Base-by-base conservation (phyloP, 345 rosid species). In the Tarenaya hassleriana region DNA sequence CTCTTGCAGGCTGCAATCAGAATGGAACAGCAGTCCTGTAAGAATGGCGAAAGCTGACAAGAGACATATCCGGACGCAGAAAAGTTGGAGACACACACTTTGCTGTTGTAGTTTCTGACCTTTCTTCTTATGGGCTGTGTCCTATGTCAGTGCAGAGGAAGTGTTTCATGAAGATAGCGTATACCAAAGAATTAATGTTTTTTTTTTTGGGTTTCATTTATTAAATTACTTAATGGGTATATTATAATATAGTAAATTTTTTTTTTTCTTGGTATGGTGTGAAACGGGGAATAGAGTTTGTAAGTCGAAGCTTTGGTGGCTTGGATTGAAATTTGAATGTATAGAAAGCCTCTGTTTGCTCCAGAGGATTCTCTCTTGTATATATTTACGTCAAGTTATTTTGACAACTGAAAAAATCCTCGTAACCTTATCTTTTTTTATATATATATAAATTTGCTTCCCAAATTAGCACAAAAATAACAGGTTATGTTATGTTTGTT, bases 21-120 rank as follows among this genome's bases (percentile, higher is more conserved):
- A 92, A 62, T 92, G 98, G 96, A 83, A 81, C 41, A 74, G 84
- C 69, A 92, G 98, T 68, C 98, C 96, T 0, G 85, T 81, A 41
- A 79, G 95, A 66, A 88, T 92, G 95, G 79, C 75, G 0, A 83
- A 81, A 75, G 86, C 84, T 7, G 86, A 81, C 17, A 65, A 69
- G 66, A 79, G 81, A 44, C 68, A 21, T 42, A 41, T 50, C 33
- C 67, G 70, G 52, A 84, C 79, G 66, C 85, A 69, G 3, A 68
- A 74, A 55, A 61, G 81, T 39, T 86, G 94, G 96, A 81, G 61
- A 73, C 69, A 67, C 37, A 51, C 70, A 56, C 64, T 88, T 65
- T 75, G 82, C 65, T 88, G 98, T 68, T 88, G 96, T 81, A 85
- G 79, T 81, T 92, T 81, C 84, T 92, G 73, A 91, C 29, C 31